These are phyloP conservation scores for Yueomyces sp. DNA, from an alignment of 805 yeast species.

Conservation along the genomic window DNA sequence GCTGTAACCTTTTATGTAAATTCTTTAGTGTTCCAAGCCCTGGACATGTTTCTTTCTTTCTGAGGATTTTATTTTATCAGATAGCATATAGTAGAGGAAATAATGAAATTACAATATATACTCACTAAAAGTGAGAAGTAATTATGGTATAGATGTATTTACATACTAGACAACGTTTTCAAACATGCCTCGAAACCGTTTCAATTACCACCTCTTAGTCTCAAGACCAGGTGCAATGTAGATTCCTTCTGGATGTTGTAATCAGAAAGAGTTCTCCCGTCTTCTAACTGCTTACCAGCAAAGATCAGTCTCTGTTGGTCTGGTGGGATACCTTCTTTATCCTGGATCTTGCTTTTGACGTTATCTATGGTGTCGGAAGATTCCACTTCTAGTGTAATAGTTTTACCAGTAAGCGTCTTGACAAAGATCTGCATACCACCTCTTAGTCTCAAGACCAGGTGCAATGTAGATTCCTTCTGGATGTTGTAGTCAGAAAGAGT, in stretches of 20 bases:
- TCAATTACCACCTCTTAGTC: conserved; percentile 67
- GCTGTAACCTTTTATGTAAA: too few species aligned
- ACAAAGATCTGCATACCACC: conserved; percentile 43
- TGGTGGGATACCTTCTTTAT: conserved; percentile 59
- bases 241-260: conserved; percentile 62
- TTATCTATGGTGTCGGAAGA: conserved; percentile 90
- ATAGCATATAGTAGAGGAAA: too few species aligned
- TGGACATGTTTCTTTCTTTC: too few species aligned
- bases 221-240: conserved; percentile 51
- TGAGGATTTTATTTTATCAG: too few species aligned
- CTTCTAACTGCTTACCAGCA: conserved; percentile 53
- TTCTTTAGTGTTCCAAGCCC: too few species aligned
- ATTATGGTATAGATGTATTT: too few species aligned
- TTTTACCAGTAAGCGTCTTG: conserved; percentile 24
- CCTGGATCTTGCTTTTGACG: conserved; percentile 67
- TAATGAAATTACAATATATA: too few species aligned
- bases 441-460: conserved; percentile 60
- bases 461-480: conserved; percentile 58
- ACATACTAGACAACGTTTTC: too few species aligned
- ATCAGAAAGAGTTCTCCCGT: conserved; percentile 55
- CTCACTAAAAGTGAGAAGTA: too few species aligned
- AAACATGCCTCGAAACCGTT: not conserved
- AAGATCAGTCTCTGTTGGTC: conserved; percentile 56
- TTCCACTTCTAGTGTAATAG: conserved; percentile 88
- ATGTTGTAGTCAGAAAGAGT: conserved; percentile 60